These are phyloP conservation scores for Akanthomyces dipterigenus DNA, from an alignment of 2,329 filamentous ascomycete genomes.

Conservation along the genomic window DNA sequence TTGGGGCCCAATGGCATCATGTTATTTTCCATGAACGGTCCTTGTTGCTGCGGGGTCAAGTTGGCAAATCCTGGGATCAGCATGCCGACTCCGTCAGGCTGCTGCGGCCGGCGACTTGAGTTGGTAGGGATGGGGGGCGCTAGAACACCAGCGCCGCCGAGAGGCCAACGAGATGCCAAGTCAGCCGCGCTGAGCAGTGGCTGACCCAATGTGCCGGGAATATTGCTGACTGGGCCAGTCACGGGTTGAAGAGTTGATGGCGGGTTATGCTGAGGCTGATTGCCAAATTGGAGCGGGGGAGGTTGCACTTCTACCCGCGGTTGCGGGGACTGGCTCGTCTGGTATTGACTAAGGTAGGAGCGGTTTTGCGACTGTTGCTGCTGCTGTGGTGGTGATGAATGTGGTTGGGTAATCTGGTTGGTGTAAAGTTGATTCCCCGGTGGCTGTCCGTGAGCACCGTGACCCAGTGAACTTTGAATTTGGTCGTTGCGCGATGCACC, in stretches of 20 bases:
- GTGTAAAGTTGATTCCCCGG: not conserved
- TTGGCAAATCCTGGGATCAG: constrained; percentile 35
- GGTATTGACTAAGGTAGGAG: constrained; percentile 14
- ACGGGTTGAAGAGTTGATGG: not conserved
- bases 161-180: not conserved
- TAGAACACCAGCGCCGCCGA: not conserved
- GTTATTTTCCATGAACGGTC: not conserved
- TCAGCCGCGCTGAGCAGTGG: not conserved
- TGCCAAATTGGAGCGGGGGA: constrained; percentile 12
- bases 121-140: constrained; percentile 11
- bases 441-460: not conserved
- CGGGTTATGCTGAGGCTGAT: constrained; percentile 6
- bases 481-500: not conserved
- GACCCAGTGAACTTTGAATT: not conserved
- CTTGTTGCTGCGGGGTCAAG: constrained; percentile 15
- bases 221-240: not conserved
- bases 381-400: not conserved
- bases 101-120: constrained; percentile 15
- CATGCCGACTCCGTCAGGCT: constrained; percentile 32
- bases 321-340: not conserved
- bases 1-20: not conserved
- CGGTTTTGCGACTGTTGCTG: constrained; percentile 12
- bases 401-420: not conserved
- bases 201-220: constrained; percentile 12
- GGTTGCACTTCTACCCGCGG: constrained; percentile 14